Conservation (phyloP, 2,329 filamentous ascomycete species). For the Talaromyces sp. region DNA sequence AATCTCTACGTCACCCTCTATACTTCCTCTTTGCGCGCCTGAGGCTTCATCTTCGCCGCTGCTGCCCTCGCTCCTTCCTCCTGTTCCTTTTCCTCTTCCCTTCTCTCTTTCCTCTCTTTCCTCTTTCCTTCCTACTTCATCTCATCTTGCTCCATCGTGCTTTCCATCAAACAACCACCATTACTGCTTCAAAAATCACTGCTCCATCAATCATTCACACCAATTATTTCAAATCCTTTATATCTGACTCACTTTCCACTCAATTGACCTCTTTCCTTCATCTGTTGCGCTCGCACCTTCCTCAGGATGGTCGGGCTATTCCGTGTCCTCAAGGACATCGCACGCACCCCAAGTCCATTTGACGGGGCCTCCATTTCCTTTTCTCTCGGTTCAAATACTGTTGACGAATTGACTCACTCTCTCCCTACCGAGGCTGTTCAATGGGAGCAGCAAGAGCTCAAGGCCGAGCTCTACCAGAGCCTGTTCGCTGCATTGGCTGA, state of each 20-base stretch:
- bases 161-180: neutral
- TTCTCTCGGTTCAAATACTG: neutral
- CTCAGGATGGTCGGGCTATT: neutral
- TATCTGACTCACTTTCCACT: neutral
- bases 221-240: neutral
- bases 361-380: neutral
- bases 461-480: constrained; percentile 10
- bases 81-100: neutral
- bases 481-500: neutral
- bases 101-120: neutral
- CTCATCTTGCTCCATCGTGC: constrained; percentile 12
- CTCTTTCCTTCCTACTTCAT: neutral
- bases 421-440: constrained; percentile 1
- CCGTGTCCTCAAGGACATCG: constrained; percentile 1
- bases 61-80: constrained; percentile 9
- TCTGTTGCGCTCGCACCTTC: neutral
- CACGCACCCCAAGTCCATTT: neutral
- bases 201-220: neutral
- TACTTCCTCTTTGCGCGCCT: neutral
- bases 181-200: neutral
- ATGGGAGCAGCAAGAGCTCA: constrained; percentile 1
- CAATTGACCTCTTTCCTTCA: neutral
- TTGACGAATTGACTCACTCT: neutral
- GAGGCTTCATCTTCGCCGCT: neutral
- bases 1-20: neutral